Evolutionary conservation across 1,284 basidiomycete species (phyloP).

Genomic region (Cystobasidium sp.): DNA sequence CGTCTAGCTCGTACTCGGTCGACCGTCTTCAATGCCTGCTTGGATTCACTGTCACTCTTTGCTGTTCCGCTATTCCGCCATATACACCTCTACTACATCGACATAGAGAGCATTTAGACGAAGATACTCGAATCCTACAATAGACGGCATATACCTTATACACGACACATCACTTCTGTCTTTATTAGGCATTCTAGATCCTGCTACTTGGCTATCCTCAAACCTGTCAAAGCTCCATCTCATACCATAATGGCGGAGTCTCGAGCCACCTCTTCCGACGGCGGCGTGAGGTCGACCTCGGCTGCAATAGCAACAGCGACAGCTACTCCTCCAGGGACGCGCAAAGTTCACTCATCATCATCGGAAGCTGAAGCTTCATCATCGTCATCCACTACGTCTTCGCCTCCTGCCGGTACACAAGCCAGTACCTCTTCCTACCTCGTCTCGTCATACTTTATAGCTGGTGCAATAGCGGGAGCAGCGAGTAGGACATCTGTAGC

Average conservation of each 20-base stretch:
- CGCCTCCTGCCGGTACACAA: constrained; percentile 15
- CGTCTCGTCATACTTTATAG: constrained; percentile 45
- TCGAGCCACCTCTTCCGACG: constrained; percentile 21
- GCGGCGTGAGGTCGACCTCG: constrained; percentile 8
- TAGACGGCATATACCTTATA: too few relatives aligned
- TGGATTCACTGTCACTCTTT: too few relatives aligned
- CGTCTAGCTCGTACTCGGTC: too few relatives aligned
- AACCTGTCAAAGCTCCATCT: not conserved
- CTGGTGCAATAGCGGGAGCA: constrained; percentile 52
- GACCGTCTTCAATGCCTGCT: too few relatives aligned
- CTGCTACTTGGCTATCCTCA: too few relatives aligned
- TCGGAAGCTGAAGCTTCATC: not conserved
- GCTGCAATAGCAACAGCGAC: constrained; percentile 30
- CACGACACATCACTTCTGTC: too few relatives aligned
- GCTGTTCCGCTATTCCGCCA: too few relatives aligned
- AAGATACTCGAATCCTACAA: too few relatives aligned
- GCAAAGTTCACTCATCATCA: not conserved
- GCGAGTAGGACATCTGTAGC: constrained; percentile 51
- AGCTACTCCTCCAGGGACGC: constrained; percentile 18
- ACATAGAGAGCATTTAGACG: too few relatives aligned
- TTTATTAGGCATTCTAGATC: too few relatives aligned
- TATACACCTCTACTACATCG: too few relatives aligned
- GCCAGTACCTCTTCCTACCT: constrained; percentile 34
- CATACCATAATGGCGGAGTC: not conserved
- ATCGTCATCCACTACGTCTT: not conserved